Base-by-base conservation (phyloP, 176 grass and related monocot genomes). In the Raddia distichophylla region DNA sequence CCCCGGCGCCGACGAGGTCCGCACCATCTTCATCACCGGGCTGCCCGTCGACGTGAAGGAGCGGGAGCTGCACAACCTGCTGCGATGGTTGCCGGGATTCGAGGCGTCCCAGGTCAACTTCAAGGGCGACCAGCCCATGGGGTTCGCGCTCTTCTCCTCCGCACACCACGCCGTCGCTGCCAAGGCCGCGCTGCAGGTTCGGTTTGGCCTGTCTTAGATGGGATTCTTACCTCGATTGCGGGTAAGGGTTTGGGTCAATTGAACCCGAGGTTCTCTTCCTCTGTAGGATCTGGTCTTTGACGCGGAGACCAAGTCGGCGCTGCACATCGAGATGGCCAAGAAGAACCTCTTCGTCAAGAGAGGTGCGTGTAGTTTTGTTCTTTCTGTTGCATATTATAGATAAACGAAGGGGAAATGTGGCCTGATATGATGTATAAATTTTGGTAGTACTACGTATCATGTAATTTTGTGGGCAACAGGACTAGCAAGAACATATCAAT, bases 251-350 rank as follows among this genome's bases (percentile, higher is more conserved):
- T 62, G 51, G n/a, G 35, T 17, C 59, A 60, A 60, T 62, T 90
- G 78, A 76, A 76, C 15, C 56, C 6, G 3, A 10, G 34, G 52
- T 46, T 46, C 2, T 13, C n/a, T 6, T 48, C 49, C 8, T n/a
- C 62, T 84, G 82, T 85, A 99, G 97, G 93, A 96, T 78, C 63
- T 99, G 74, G 73, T 91, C 46, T 99, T 99, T 58, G 97, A 99
- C 56, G 65, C 82, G 18, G 97, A 99, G 69, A 74, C 79, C 33
- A 93, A 93, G 18, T 82, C 91, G 3, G 68, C 64, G 19, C 74
- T 99, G 73, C 97, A 99, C 82, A 96, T 86, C n/a, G 93, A 99
- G 89, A 99, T 99, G 97, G 97, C 97, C 13, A 99, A 99, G 97
- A 99, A 99, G 87, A 99, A 99, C 60, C 97, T 99, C 56, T 99